These are phyloP conservation scores for Solanum lignicaule DNA, from an alignment of 257 asterid species.

Conservation along the genomic window DNA sequence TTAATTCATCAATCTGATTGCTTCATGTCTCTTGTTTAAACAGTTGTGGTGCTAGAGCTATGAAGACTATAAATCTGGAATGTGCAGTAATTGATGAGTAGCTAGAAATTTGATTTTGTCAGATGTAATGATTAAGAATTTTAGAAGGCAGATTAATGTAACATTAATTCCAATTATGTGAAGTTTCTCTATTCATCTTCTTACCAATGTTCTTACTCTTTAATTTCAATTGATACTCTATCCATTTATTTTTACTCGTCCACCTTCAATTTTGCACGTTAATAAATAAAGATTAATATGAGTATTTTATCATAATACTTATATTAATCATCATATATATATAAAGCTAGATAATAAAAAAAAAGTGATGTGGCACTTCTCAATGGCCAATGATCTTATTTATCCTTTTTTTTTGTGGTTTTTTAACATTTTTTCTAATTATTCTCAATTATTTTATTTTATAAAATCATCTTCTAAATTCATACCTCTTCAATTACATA, in stretches of 20 bases:
- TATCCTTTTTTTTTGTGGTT: no score
- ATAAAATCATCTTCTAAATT: no score
- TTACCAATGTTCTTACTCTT: neutral
- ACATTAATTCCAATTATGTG: neutral
- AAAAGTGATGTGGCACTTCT: no score
- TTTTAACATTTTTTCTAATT: no score
- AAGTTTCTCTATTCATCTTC: neutral
- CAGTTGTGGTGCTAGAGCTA: conserved; percentile 1
- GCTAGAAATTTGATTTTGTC: neutral
- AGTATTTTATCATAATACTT: no score
- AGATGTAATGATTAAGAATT: neutral
- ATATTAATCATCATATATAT: no score
- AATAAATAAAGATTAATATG: no score
- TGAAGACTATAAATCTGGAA: neutral
- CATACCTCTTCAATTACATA: no score
- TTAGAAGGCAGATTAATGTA: neutral
- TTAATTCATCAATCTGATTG: neutral
- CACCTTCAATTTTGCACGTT: neutral
- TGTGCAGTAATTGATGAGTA: neutral
- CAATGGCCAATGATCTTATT: no score
- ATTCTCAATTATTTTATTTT: no score
- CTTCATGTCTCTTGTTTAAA: neutral
- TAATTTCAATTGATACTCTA: neutral
- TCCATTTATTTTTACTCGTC: neutral
- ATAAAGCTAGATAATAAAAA: no score